These are phyloP conservation scores for thale cress (Arabidopsis thaliana) DNA, from an alignment of 345 rosid genomes.

Conservation along the genomic window DNA sequence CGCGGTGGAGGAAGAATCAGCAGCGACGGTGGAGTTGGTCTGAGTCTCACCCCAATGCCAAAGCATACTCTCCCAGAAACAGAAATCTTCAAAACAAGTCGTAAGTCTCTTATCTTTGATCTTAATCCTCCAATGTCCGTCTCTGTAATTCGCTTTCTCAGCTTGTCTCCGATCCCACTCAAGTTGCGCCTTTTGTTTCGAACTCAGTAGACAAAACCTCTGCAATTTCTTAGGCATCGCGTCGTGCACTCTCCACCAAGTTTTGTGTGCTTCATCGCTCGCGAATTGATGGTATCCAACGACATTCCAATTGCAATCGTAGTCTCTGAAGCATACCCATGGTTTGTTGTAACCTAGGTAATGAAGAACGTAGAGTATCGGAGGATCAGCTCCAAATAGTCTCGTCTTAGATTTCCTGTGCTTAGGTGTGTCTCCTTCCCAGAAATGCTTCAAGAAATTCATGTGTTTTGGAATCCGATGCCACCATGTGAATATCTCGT, in stretches of 20 bases:
- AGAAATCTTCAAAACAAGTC: slow-evolving; percentile 73
- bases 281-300: slow-evolving; percentile 79
- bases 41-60: slow-evolving; percentile 85
- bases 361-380: slow-evolving; percentile 80
- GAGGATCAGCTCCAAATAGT: slow-evolving; percentile 84
- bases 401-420: slow-evolving; percentile 65
- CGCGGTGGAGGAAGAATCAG: slow-evolving; percentile 46
- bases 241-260: slow-evolving; percentile 91
- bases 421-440: slow-evolving; percentile 90
- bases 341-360: slow-evolving; percentile 79
- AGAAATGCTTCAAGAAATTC: slow-evolving; percentile 93
- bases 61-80: slow-evolving; percentile 91
- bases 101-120: slow-evolving; percentile 68
- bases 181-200: slow-evolving; percentile 83
- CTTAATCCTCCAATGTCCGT: slow-evolving; percentile 86
- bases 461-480: slow-evolving; percentile 90
- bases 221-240: slow-evolving; percentile 78
- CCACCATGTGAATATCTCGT: slow-evolving; percentile 98
- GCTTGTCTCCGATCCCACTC: slow-evolving; percentile 93
- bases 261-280: slow-evolving; percentile 77
- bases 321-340: slow-evolving; percentile 90
- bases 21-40: slow-evolving; percentile 57
- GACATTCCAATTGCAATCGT: slow-evolving; percentile 96
- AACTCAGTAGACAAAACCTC: slow-evolving; percentile 69
- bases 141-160: slow-evolving; percentile 69